phyloP scores from a whole-genome alignment of 179 eudicot genomes.

The Spinacia oleracea region DNA sequence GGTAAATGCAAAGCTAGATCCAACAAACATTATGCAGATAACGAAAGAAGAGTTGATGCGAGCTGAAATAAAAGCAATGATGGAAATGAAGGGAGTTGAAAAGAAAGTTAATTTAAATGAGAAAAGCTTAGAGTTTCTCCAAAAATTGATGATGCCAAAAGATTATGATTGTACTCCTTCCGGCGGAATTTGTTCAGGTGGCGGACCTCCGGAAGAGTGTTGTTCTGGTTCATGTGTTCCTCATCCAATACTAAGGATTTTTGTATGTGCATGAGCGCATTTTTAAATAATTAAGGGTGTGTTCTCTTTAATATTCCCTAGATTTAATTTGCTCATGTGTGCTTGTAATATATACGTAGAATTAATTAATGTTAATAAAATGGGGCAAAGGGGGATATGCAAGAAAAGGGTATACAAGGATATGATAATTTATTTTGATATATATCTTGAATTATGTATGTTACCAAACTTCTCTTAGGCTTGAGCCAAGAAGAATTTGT shows the following conservation, averaged over 20 bases:
- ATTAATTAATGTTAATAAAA: no score
- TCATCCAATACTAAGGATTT: background rate
- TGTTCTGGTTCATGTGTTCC: slow-evolving; percentile 15
- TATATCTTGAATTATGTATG: no score
- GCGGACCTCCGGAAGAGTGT: slow-evolving; percentile 3
- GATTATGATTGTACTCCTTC: background rate
- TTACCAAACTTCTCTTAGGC: no score
- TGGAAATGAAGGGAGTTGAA: background rate
- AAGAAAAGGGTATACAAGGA: no score
- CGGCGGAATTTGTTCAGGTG: background rate
- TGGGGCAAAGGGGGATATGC: no score
- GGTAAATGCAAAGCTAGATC: background rate
- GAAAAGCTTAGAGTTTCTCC: background rate
- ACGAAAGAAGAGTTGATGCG: background rate
- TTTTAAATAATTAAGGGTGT: no score
- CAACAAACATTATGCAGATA: background rate
- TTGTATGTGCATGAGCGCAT: background rate
- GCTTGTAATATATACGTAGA: no score
- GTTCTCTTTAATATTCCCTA: background rate
- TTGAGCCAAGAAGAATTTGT: no score
- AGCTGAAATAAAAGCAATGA: background rate
- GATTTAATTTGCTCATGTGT: background rate
- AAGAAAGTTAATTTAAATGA: background rate
- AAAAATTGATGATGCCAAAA: background rate
- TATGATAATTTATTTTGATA: no score